These are phyloP conservation scores for Fabrea salina DNA, from an alignment of 169 alveolate genomes.

Conservation along the genomic window DNA sequence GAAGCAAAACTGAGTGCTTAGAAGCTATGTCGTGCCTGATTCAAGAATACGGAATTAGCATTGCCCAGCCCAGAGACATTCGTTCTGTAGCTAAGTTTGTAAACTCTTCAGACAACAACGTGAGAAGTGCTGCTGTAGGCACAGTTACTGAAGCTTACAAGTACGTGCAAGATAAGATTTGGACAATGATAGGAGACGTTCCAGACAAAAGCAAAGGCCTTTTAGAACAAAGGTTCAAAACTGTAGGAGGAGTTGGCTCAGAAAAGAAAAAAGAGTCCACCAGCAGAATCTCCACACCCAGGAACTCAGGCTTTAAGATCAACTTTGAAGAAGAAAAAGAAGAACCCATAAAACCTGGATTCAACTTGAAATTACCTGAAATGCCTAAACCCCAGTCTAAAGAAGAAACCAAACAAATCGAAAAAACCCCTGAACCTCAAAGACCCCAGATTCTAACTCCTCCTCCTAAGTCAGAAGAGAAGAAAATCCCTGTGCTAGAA, in stretches of 20 bases:
- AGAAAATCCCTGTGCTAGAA: neutral
- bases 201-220: constrained; percentile 49
- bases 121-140: constrained; percentile 50
- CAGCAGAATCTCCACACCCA: neutral
- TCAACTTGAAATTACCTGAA: no score
- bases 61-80: constrained; percentile 43
- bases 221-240: constrained; percentile 40
- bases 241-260: neutral
- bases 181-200: constrained; percentile 54
- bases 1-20: constrained; percentile 61
- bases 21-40: constrained; percentile 46
- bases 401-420: no score
- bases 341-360: no score
- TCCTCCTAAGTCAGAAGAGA: neutral
- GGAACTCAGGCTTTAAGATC: neutral
- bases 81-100: constrained; percentile 50
- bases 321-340: no score
- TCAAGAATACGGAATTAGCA: constrained; percentile 39
- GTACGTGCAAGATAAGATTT: constrained; percentile 49
- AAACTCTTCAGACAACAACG: constrained; percentile 46
- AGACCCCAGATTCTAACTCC: neutral
- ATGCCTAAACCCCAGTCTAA: no score
- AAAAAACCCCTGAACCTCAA: neutral
- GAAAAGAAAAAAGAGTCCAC: no score
- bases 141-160: constrained; percentile 57